phyloP scores from a whole-genome alignment of 1,284 basidiomycete genomes.

The Apiotrichum sp. region DNA sequence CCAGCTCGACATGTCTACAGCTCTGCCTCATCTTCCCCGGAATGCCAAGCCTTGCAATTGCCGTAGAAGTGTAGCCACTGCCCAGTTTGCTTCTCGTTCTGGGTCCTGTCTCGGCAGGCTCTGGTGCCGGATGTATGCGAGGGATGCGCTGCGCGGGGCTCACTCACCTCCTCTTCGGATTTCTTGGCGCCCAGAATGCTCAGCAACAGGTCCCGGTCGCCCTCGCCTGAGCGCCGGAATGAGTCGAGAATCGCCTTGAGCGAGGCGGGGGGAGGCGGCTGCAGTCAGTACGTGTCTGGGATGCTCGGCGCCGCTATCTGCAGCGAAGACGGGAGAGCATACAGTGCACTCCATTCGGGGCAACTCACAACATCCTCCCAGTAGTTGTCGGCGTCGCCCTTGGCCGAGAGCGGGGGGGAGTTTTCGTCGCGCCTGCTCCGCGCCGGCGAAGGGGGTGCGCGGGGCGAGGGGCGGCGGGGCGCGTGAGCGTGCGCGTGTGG shows the following conservation, averaged over 20 bases:
- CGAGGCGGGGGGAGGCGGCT: conserved; percentile 59
- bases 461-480: conserved; percentile 3
- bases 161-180: conserved; percentile 61
- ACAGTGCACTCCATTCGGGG: not conserved
- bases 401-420: conserved; percentile 31
- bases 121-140: too few species aligned
- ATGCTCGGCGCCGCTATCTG: not conserved
- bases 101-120: too few species aligned
- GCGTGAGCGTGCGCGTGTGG: not conserved
- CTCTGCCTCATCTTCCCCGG: too few species aligned
- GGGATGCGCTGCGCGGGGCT: too few species aligned
- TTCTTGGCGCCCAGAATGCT: conserved; percentile 82
- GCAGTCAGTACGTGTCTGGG: not conserved
- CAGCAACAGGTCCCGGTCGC: conserved; percentile 79
- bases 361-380: conserved; percentile 43
- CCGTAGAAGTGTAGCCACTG: too few species aligned
- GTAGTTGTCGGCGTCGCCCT: conserved; percentile 29
- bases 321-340: not conserved
- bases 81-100: too few species aligned
- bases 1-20: too few species aligned
- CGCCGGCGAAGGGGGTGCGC: conserved; percentile 38
- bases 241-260: conserved; percentile 76
- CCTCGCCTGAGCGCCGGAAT: conserved; percentile 73
- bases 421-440: conserved; percentile 33
- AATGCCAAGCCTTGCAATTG: not conserved